These are phyloP conservation scores for Hirsutella thompsonii DNA, from an alignment of 2,329 filamentous ascomycete genomes.

Conservation along the genomic window DNA sequence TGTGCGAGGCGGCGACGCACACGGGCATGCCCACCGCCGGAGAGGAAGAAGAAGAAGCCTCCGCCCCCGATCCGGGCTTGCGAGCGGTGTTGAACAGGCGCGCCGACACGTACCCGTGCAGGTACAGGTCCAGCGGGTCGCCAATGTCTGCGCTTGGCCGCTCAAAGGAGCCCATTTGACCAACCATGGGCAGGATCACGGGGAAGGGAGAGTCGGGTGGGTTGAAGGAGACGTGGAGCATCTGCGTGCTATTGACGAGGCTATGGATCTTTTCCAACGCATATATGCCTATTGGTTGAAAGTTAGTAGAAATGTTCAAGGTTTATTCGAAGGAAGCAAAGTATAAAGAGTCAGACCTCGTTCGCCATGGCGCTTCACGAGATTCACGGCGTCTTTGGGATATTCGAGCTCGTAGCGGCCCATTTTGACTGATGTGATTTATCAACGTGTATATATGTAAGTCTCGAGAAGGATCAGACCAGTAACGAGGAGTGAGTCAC, in stretches of 20 bases:
- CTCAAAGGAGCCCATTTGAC: slow-evolving; percentile 63
- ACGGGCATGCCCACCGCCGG: slow-evolving; percentile 46
- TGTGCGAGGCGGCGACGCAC: slow-evolving; percentile 56
- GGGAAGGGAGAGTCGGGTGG: slow-evolving; percentile 55
- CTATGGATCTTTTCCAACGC: slow-evolving; percentile 59
- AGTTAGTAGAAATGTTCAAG: neutral
- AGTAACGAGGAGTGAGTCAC: neutral
- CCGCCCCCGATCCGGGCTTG: too few relatives aligned
- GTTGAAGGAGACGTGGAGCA: slow-evolving; percentile 72
- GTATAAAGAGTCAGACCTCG: slow-evolving; percentile 32
- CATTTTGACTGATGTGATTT: slow-evolving; percentile 10
- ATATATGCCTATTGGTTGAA: slow-evolving; percentile 45
- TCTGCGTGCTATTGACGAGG: slow-evolving; percentile 60
- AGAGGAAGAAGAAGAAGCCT: too few relatives aligned
- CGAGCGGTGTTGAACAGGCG: slow-evolving; percentile 58
- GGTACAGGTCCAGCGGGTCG: slow-evolving; percentile 62
- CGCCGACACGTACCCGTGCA: slow-evolving; percentile 74
- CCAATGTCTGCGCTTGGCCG: slow-evolving; percentile 44
- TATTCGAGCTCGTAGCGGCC: slow-evolving; percentile 38
- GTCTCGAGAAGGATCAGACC: neutral
- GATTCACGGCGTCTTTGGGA: slow-evolving; percentile 50
- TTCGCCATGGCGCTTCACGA: slow-evolving; percentile 52
- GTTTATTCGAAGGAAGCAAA: too few relatives aligned
- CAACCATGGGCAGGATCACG: slow-evolving; percentile 72
- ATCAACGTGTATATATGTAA: neutral